Evolutionary conservation across 2,329 filamentous ascomycete species (phyloP).

Genomic region (Fusarium sp.): DNA sequence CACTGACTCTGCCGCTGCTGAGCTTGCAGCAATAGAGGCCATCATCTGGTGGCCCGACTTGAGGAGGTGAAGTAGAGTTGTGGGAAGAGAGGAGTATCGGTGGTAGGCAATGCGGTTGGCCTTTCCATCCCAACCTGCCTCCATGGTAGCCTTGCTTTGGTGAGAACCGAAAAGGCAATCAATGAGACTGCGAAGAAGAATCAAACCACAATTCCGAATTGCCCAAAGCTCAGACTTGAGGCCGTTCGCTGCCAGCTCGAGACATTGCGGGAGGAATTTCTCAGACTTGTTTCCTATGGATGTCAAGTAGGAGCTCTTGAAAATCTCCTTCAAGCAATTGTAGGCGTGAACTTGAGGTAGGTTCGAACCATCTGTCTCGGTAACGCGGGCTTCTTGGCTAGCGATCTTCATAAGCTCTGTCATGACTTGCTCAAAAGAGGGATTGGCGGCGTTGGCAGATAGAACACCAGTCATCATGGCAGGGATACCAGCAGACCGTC

Average conservation of each 20-base stretch:
- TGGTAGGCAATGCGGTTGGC: slow-evolving; percentile 75
- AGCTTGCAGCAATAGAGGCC: slow-evolving; percentile 50
- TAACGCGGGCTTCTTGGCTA: slow-evolving; percentile 61
- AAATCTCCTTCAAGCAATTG: slow-evolving; percentile 92
- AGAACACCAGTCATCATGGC: slow-evolving; percentile 86
- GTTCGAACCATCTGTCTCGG: slow-evolving; percentile 71
- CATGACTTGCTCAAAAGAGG: slow-evolving; percentile 74
- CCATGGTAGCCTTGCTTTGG: slow-evolving; percentile 73
- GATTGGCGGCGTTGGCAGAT: slow-evolving; percentile 68
- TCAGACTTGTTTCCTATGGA: slow-evolving; percentile 79
- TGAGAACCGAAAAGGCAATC: slow-evolving; percentile 81
- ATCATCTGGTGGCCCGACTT: slow-evolving; percentile 61
- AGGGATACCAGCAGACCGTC: slow-evolving; percentile 91
- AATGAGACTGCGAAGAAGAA: slow-evolving; percentile 87
- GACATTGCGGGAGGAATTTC: slow-evolving; percentile 75
- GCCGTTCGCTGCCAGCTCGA: slow-evolving; percentile 83
- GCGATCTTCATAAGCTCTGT: slow-evolving; percentile 70
- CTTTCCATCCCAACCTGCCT: slow-evolving; percentile 71
- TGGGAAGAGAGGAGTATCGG: slow-evolving; percentile 73
- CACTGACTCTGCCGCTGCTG: slow-evolving; percentile 72
- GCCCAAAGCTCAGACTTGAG: slow-evolving; percentile 90
- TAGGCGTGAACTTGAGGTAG: slow-evolving; percentile 93
- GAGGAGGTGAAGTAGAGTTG: slow-evolving; percentile 72
- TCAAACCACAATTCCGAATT: slow-evolving; percentile 90
- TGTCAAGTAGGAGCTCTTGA: slow-evolving; percentile 82